phyloP scores from a whole-genome alignment of 192 early-diverging fungal genomes.

The Linnemannia hyalina region DNA sequence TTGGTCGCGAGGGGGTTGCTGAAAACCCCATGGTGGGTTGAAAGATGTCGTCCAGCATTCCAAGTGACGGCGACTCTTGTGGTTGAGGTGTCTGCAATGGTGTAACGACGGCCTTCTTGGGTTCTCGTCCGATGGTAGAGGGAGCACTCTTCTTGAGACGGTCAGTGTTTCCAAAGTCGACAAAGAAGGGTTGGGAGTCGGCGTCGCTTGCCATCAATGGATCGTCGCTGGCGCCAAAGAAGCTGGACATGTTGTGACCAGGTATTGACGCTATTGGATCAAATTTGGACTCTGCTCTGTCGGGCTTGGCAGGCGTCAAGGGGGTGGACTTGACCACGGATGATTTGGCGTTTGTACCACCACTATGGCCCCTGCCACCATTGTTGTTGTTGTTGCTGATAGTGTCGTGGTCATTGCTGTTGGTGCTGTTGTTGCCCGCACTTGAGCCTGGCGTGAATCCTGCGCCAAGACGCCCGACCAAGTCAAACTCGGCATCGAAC shows the following conservation, averaged over 20 bases:
- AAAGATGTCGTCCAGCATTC: constrained; percentile 42
- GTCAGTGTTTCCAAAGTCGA: constrained; percentile 22
- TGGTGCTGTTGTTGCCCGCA: background rate
- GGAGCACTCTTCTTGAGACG: background rate
- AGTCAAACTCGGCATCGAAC: constrained; percentile 27
- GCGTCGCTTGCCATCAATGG: background rate
- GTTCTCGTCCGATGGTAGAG: background rate
- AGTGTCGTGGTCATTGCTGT: background rate
- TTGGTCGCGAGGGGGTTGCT: constrained; percentile 1
- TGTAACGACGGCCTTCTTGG: background rate
- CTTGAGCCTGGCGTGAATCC: background rate
- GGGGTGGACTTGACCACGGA: constrained; percentile 12
- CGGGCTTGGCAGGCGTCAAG: constrained; percentile 5
- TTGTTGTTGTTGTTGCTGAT: background rate
- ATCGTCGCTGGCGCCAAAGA: background rate
- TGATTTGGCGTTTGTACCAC: constrained; percentile 29
- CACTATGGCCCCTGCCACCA: constrained; percentile 9
- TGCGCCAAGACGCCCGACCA: constrained; percentile 8
- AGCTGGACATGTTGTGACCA: background rate
- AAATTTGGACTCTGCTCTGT: constrained; percentile 16
- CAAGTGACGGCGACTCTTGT: constrained; percentile 11
- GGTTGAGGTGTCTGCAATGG: constrained; percentile 1
- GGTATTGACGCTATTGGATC: constrained; percentile 10
- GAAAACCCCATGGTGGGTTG: constrained; percentile 23
- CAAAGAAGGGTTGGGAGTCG: constrained; percentile 11